Conservation (phyloP, 306 rosid genomes). For the Vachellia pachyceras region DNA sequence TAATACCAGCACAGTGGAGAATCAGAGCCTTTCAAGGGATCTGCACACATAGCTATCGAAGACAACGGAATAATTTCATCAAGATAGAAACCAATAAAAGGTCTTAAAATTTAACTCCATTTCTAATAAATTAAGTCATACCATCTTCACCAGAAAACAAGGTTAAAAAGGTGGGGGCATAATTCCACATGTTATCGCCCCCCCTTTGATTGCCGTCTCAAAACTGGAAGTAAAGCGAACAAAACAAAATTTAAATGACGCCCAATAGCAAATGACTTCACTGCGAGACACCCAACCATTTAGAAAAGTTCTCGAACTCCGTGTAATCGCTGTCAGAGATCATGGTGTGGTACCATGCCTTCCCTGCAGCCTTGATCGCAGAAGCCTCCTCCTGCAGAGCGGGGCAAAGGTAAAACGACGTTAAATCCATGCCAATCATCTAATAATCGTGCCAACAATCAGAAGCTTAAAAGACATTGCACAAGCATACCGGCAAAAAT, state of each 20-base stretch:
- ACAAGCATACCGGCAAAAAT: background rate
- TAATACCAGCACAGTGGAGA: background rate
- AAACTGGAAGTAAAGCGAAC: slow-evolving; percentile 27
- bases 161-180: background rate
- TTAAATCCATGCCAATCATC: slow-evolving; percentile 19
- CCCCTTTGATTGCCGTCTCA: slow-evolving; percentile 26
- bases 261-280: slow-evolving; percentile 33
- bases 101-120: slow-evolving; percentile 32
- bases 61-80: background rate
- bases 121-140: background rate
- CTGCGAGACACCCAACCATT: slow-evolving; percentile 75
- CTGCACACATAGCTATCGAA: background rate
- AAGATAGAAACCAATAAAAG: background rate
- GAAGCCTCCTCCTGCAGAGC: slow-evolving; percentile 58
- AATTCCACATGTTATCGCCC: slow-evolving; percentile 19
- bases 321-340: slow-evolving; percentile 69
- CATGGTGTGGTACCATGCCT: slow-evolving; percentile 73
- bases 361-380: slow-evolving; percentile 61
- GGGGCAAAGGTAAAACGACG: background rate
- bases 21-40: too few species aligned
- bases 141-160: background rate
- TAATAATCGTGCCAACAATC: slow-evolving; percentile 23
- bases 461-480: slow-evolving; percentile 1
- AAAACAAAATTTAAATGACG: slow-evolving; percentile 33
- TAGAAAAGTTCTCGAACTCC: slow-evolving; percentile 63